These are phyloP conservation scores for Phytophthora aleatoria DNA, from an alignment of 352 stramenopile species.

Conservation along the genomic window DNA sequence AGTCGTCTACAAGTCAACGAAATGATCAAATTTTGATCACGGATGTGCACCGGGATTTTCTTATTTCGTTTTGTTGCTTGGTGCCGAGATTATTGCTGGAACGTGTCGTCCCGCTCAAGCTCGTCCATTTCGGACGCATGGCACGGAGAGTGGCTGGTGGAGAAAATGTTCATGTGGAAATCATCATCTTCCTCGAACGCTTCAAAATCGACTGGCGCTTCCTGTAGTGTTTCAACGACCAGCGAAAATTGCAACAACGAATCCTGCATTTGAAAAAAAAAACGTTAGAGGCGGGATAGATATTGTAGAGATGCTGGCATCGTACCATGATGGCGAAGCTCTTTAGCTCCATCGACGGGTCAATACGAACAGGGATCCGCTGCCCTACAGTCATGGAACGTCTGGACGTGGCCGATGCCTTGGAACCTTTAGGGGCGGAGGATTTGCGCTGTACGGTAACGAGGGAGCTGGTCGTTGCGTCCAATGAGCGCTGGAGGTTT, in stretches of 20 bases:
- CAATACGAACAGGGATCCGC: slow-evolving; percentile 41
- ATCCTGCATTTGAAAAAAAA: slow-evolving; percentile 37
- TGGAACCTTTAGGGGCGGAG: slow-evolving; percentile 20
- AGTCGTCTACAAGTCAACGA: slow-evolving; percentile 6
- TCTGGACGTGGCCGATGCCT: slow-evolving; percentile 18
- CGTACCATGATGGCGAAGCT: slow-evolving; percentile 61
- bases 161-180: slow-evolving; percentile 17
- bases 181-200: slow-evolving; percentile 33
- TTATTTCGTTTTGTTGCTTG: background rate
- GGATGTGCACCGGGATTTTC: slow-evolving; percentile 9
- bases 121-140: background rate
- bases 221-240: slow-evolving; percentile 58
- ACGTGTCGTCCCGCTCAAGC: background rate
- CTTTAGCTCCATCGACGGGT: slow-evolving; percentile 59
- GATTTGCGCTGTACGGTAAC: slow-evolving; percentile 36
- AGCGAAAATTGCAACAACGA: slow-evolving; percentile 64
- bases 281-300: background rate
- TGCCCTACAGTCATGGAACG: slow-evolving; percentile 14
- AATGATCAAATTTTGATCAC: slow-evolving; percentile 1
- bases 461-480: slow-evolving; percentile 41
- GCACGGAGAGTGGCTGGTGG: slow-evolving; percentile 13
- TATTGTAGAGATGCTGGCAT: background rate
- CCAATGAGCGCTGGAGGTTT: slow-evolving; percentile 56
- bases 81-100: slow-evolving; percentile 5
- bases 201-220: slow-evolving; percentile 55